Conservation (phyloP, 345 rosid species). For the Euclidium syriacum region DNA sequence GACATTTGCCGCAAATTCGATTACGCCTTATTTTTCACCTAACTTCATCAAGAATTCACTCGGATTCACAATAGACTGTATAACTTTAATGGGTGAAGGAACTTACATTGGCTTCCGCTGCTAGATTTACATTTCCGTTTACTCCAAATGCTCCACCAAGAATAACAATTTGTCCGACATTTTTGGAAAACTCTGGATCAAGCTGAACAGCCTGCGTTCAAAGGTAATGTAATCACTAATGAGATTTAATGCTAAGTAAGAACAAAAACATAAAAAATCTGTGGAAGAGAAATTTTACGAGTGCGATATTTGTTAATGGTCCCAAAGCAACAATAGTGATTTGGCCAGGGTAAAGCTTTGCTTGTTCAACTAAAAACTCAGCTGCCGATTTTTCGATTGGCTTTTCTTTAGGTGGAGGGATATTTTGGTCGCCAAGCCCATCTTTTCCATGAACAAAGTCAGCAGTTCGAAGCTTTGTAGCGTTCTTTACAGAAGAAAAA, state of each 20-base stretch:
- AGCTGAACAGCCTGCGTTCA: slow-evolving; percentile 68
- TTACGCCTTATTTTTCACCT: too few relatives aligned
- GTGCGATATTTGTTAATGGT: slow-evolving; percentile 81
- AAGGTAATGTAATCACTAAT: slow-evolving; percentile 9
- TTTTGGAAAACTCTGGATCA: slow-evolving; percentile 73
- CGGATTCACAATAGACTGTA: too few relatives aligned
- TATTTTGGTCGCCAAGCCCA: slow-evolving; percentile 95
- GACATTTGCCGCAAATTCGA: too few relatives aligned
- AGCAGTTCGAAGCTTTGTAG: slow-evolving; percentile 75
- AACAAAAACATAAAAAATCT: not conserved
- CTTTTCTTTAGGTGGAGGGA: slow-evolving; percentile 76
- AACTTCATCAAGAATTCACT: too few relatives aligned
- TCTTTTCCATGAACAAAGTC: slow-evolving; percentile 92
- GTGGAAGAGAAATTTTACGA: slow-evolving; percentile 50
- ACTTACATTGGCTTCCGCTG: slow-evolving; percentile 91
- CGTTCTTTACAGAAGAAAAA: slow-evolving; percentile 45
- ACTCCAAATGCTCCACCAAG: slow-evolving; percentile 94
- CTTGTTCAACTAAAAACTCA: slow-evolving; percentile 76
- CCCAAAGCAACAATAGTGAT: slow-evolving; percentile 91
- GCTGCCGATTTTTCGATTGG: slow-evolving; percentile 68
- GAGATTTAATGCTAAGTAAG: slow-evolving; percentile 5
- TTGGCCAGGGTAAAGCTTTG: slow-evolving; percentile 70
- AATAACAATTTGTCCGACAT: slow-evolving; percentile 75
- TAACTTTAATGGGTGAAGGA: too few relatives aligned
- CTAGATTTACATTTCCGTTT: slow-evolving; percentile 95